Conservation (phyloP, 768 basidiomycete species). For the Xerocomus brunneocitrinus region DNA sequence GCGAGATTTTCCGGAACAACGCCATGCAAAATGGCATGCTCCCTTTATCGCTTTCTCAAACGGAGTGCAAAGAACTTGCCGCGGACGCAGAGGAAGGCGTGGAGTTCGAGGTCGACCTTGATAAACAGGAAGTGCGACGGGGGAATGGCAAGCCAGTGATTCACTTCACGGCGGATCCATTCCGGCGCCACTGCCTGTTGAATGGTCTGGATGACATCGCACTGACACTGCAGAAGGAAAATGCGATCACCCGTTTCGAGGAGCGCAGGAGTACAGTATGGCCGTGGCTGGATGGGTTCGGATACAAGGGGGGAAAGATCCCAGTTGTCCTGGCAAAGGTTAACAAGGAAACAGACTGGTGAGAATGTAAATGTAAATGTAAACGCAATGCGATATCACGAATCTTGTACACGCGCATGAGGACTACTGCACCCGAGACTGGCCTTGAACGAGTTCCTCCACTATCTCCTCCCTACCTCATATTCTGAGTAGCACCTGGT, state of each 20-base stretch:
- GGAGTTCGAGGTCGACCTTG: slow-evolving; percentile 81
- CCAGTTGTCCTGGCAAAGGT: slow-evolving; percentile 43
- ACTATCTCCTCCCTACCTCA: not conserved
- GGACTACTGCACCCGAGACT: slow-evolving; percentile 18
- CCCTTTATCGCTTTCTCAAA: slow-evolving; percentile 65
- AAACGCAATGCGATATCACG: not conserved
- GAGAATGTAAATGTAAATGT: not conserved
- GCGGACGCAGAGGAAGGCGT: slow-evolving; percentile 72
- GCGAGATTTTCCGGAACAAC: slow-evolving; percentile 87
- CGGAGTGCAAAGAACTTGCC: slow-evolving; percentile 66
- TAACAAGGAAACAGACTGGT: slow-evolving; percentile 70
- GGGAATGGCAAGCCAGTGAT: slow-evolving; percentile 69
- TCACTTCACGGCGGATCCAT: slow-evolving; percentile 78
- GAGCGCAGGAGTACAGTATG: slow-evolving; percentile 66
- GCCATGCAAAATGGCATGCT: slow-evolving; percentile 94
- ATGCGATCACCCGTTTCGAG: slow-evolving; percentile 78
- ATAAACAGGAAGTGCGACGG: slow-evolving; percentile 74
- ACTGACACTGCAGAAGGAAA: slow-evolving; percentile 79
- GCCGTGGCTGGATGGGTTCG: slow-evolving; percentile 98
- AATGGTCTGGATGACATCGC: slow-evolving; percentile 97
- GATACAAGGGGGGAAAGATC: slow-evolving; percentile 78
- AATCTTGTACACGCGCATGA: not conserved
- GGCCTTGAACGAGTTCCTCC: slow-evolving; percentile 1
- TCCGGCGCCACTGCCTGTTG: slow-evolving; percentile 89
- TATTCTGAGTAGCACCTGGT: not conserved